A percentile compares a stretch with the other conserved stretches of the same genome.
phyloP scores from a whole-genome alignment of 176 grass and related monocot species.

The Cenchrus fungigraminus region DNA sequence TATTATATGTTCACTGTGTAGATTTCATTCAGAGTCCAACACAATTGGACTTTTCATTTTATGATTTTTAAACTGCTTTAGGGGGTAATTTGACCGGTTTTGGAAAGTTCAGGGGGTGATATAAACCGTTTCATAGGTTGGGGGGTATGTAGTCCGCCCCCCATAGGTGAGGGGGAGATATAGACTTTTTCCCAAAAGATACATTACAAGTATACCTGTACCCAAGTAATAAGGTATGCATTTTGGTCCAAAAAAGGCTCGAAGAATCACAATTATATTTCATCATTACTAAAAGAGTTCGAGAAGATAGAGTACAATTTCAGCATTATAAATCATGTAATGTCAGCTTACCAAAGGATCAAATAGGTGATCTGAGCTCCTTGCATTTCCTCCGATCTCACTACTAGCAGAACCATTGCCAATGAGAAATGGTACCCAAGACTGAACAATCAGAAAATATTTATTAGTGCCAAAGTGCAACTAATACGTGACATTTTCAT shows the following conservation, averaged over 20 bases:
- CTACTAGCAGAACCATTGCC: conserved; percentile 34
- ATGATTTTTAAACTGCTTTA: too few relatives aligned
- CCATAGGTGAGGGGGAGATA: too few relatives aligned
- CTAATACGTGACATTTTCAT: background rate
- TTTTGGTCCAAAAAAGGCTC: background rate
- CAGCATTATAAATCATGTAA: conserved; percentile 15
- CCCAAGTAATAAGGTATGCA: background rate
- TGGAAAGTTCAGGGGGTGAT: too few relatives aligned
- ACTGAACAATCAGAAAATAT: conserved; percentile 51
- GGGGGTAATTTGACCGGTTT: too few relatives aligned
- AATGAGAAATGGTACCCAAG: conserved; percentile 86
- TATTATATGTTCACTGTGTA: too few relatives aligned
- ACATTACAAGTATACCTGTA: background rate
- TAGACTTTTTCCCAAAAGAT: background rate
- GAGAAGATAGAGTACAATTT: conserved; percentile 19
- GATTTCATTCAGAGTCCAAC: too few relatives aligned
- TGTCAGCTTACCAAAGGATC: conserved; percentile 74
- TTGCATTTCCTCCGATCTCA: conserved; percentile 37
- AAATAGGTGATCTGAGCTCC: conserved; percentile 48
- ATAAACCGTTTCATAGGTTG: too few relatives aligned
- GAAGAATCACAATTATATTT: conserved; percentile 11
- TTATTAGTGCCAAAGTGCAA: conserved; percentile 12
- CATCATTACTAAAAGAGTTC: background rate
- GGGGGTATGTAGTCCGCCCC: too few relatives aligned
- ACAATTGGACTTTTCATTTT: too few relatives aligned